Conservation (phyloP, 208 protist species). For the Trypanosoma cruzi region DNA sequence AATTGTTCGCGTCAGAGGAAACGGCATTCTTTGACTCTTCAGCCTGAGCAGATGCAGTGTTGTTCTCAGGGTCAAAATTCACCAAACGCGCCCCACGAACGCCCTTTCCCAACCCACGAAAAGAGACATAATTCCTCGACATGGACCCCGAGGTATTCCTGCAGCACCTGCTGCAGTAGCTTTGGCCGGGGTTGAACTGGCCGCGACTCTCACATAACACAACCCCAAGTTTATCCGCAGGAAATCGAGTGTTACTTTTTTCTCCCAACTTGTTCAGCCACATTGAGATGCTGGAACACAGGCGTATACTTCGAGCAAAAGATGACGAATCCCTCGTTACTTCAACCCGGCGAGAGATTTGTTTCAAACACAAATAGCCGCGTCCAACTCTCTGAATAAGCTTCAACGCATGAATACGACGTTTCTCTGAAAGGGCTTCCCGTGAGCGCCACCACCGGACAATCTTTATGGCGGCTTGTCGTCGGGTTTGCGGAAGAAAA, state of each 20-base stretch:
- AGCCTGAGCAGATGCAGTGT: neutral
- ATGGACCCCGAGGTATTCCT: neutral
- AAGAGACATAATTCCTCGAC: neutral
- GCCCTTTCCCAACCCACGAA: neutral
- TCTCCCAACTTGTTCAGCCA: neutral
- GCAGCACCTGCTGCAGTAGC: neutral
- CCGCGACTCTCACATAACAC: neutral
- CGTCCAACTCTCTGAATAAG: constrained; percentile 15
- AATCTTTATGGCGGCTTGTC: constrained; percentile 5
- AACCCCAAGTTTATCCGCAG: neutral
- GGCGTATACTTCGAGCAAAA: neutral
- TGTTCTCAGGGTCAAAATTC: neutral
- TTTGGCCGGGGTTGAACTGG: neutral
- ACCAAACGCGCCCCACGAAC: neutral
- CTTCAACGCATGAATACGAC: neutral
- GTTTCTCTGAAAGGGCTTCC: neutral
- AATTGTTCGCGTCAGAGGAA: neutral
- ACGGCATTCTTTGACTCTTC: neutral
- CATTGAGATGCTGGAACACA: neutral
- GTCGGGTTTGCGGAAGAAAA: neutral
- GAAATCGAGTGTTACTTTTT: neutral
- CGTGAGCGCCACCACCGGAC: constrained; percentile 7
- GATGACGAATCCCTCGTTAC: neutral
- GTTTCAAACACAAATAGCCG: neutral
- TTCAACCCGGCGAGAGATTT: neutral